A percentile compares a stretch with the other conserved stretches of the same genome.
phyloP scores from a whole-genome alignment of 2,329 filamentous ascomycete species.

The Gnomoniopsis sp. region DNA sequence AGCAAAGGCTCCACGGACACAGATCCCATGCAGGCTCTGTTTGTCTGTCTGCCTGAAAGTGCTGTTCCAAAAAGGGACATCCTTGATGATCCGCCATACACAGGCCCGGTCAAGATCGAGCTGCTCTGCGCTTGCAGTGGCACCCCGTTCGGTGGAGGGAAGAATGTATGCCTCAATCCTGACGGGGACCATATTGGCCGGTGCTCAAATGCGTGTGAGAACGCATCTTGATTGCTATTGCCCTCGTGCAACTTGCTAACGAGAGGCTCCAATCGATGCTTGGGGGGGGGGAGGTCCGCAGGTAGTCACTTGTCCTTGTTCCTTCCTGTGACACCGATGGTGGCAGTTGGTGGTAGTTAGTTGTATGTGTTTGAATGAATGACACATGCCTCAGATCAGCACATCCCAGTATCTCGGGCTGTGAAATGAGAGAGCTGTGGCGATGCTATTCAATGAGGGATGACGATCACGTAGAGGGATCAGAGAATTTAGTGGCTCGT shows the following conservation, averaged over 20 bases:
- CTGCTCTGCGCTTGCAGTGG: constrained; percentile 18
- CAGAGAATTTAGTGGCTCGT: no score
- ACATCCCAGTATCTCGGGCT: no score
- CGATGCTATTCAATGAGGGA: no score
- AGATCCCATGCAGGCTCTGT: constrained; percentile 15
- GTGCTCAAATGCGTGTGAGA: constrained; percentile 13
- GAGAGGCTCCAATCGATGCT: no score
- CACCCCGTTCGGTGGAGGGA: constrained; percentile 1
- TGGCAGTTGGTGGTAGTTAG: no score
- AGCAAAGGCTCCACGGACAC: constrained; percentile 11
- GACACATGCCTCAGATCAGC: no score
- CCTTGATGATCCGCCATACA: constrained; percentile 9
- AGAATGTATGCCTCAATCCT: constrained; percentile 16
- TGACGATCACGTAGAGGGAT: no score
- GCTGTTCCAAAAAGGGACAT: constrained; percentile 8
- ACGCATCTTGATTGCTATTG: neutral
- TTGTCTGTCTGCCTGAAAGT: constrained; percentile 12
- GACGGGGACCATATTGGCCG: constrained; percentile 16
- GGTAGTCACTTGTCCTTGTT: no score
- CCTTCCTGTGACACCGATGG: no score
- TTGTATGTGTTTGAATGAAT: no score
- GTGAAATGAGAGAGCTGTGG: no score
- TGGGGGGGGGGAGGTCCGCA: neutral
- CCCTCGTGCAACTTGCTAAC: no score
- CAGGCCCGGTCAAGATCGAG: constrained; percentile 17